Evolutionary conservation across 306 rosid genomes (phyloP).

Genomic region (Rosa multiflora): DNA sequence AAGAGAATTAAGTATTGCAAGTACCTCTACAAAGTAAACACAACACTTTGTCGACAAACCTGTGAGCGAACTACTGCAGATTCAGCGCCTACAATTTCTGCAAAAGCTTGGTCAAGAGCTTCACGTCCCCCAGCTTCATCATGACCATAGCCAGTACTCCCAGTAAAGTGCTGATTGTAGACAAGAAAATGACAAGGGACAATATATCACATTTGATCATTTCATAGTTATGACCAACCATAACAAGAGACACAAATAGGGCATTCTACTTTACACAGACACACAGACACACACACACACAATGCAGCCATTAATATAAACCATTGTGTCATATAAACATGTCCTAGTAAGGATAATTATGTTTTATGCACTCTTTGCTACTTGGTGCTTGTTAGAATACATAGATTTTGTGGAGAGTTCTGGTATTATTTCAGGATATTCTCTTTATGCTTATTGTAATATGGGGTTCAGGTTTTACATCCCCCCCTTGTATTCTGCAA

Average conservation of each 20-base stretch:
- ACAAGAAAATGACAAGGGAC: slow-evolving; percentile 13
- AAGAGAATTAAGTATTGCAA: neutral
- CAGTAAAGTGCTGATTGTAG: slow-evolving; percentile 72
- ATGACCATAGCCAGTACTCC: slow-evolving; percentile 96
- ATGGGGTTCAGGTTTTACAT: too few species aligned
- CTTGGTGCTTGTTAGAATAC: too few species aligned
- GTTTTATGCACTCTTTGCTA: neutral
- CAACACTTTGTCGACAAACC: slow-evolving; percentile 38
- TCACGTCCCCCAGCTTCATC: slow-evolving; percentile 98
- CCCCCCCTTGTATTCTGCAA: too few species aligned
- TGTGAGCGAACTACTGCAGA: slow-evolving; percentile 92
- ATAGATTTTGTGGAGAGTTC: too few species aligned
- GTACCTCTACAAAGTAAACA: neutral
- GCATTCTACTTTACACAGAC: neutral
- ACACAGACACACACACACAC: too few species aligned
- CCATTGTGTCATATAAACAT: neutral
- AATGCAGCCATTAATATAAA: neutral
- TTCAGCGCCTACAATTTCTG: slow-evolving; percentile 91
- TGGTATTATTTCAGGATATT: too few species aligned
- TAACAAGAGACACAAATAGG: neutral
- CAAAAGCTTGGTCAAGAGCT: slow-evolving; percentile 89
- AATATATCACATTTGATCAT: neutral
- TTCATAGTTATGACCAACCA: neutral
- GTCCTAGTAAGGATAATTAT: neutral
- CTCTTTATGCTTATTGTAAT: too few species aligned